These are phyloP conservation scores for Annona cherimola DNA, from an alignment of 164 flowering plant species.

Conservation along the genomic window DNA sequence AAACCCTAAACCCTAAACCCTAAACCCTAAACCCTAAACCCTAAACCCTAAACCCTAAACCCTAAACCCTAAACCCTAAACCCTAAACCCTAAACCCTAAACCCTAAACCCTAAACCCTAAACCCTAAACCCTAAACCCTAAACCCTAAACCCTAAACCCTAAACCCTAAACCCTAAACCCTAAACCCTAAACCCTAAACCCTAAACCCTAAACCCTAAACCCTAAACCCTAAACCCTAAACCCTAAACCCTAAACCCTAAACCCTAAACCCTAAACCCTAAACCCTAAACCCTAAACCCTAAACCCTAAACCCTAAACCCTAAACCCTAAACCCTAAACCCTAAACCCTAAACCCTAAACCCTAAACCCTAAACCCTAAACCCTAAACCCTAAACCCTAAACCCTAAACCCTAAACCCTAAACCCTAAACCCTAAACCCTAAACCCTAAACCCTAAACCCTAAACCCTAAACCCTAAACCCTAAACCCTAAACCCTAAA, in stretches of 20 bases:
- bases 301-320: conserved; percentile 8
- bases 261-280: conserved; percentile 7
- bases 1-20: conserved; percentile 17
- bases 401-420: conserved; percentile 9
- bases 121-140: conserved; percentile 7
- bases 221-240: conserved; percentile 7
- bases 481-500: conserved; percentile 9
- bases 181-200: conserved; percentile 7
- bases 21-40: conserved; percentile 8
- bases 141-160: conserved; percentile 8
- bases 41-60: conserved; percentile 8
- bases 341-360: conserved; percentile 9
- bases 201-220: conserved; percentile 9
- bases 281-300: conserved; percentile 6
- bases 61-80: conserved; percentile 9
- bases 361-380: conserved; percentile 15
- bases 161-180: conserved; percentile 9
- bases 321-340: conserved; percentile 9
- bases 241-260: conserved; percentile 10
- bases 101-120: conserved; percentile 8
- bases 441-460: conserved; percentile 15
- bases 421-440: conserved; percentile 14
- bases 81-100: conserved; percentile 9
- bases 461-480: conserved; percentile 13
- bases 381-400: conserved; percentile 14